phyloP scores from a whole-genome alignment of 768 basidiomycete genomes.

The Hypholoma sublateritium region DNA sequence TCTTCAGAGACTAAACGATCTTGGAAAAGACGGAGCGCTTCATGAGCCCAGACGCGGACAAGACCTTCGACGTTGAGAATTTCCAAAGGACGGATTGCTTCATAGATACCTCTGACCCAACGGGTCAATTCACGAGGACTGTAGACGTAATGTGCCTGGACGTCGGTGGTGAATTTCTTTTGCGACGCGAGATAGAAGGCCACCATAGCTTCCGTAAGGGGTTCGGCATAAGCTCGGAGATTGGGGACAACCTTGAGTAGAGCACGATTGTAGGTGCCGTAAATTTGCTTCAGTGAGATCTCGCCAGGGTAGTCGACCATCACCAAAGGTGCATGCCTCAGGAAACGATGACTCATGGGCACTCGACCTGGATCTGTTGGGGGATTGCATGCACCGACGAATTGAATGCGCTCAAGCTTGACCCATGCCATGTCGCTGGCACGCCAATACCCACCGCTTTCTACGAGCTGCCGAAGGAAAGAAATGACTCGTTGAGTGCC shows the following conservation, averaged over 20 bases:
- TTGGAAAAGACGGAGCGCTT: slow-evolving; percentile 95
- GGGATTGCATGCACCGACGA: slow-evolving; percentile 98
- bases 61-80: slow-evolving; percentile 92
- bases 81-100: slow-evolving; percentile 93
- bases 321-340: slow-evolving; percentile 94
- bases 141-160: slow-evolving; percentile 99
- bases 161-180: slow-evolving; percentile 90
- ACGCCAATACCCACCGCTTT: slow-evolving; percentile 93
- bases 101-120: slow-evolving; percentile 97
- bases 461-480: slow-evolving; percentile 95
- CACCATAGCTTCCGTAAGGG: slow-evolving; percentile 98
- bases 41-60: slow-evolving; percentile 97
- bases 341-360: slow-evolving; percentile 95
- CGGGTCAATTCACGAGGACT: slow-evolving; percentile 97
- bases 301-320: slow-evolving; percentile 99
- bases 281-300: slow-evolving; percentile 95
- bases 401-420: slow-evolving; percentile 96
- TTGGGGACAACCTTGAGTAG: slow-evolving; percentile 94
- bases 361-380: slow-evolving; percentile 99
- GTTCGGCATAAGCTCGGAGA: slow-evolving; percentile 88
- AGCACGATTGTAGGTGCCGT: slow-evolving; percentile 96
- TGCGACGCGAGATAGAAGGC: slow-evolving; percentile 93
- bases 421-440: slow-evolving; percentile 96
- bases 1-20: slow-evolving; percentile 93
- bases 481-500: slow-evolving; percentile 99